Evolutionary conservation across 768 basidiomycete genomes (phyloP), one percentile per base, ranked within the genome.

Genomic region (Agaricus sinodeliciosus): DNA sequence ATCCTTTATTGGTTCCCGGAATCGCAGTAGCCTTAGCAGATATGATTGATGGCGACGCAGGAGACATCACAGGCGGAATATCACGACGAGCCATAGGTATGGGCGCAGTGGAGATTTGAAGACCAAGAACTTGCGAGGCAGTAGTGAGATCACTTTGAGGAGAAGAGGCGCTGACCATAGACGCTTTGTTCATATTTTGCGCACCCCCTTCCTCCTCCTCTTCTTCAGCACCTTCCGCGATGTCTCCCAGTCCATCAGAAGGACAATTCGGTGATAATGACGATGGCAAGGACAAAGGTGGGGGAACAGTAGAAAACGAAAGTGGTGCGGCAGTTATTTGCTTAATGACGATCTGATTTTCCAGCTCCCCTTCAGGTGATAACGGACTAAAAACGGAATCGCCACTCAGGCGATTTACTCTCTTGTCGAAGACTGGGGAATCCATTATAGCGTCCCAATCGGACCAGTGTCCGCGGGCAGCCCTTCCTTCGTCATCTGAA

Each of bases 211-310:
- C 68, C 19, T 79, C 81, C 42, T 83, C 80, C 16, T 80, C 79
- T 58, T 83, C 79, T 58, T 83, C 82, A 26, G 76, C 77, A n/a
- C 78, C 79, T 60, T 84, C 82, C 8, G 77, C 75, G 31, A 84
- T 84, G 59, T 82, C 79, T 44, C 78, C 80, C n/a, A 84, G 65
- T 0, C 72, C 72, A 31, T 63, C 67, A 39, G 63, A 66, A 55
- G 55, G 62, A 57, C 65, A 68, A 13, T 69, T 63, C 35, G 76
- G 65, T 13, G 72, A 63, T n/a, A 73, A 69, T 6, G 73, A 65
- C 31, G 11, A 8, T 13, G 71, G 65, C 49, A 72, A 60, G 47
- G 62, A 55, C 12, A 51, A 35, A 16, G 57, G 55, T 19, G 58
- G 55, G 19, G 57, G 50, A 43, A 34, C 50, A 36, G 47, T 45